Base-by-base conservation (phyloP, 345 rosid genomes). In the Conringia planisiliqua region DNA sequence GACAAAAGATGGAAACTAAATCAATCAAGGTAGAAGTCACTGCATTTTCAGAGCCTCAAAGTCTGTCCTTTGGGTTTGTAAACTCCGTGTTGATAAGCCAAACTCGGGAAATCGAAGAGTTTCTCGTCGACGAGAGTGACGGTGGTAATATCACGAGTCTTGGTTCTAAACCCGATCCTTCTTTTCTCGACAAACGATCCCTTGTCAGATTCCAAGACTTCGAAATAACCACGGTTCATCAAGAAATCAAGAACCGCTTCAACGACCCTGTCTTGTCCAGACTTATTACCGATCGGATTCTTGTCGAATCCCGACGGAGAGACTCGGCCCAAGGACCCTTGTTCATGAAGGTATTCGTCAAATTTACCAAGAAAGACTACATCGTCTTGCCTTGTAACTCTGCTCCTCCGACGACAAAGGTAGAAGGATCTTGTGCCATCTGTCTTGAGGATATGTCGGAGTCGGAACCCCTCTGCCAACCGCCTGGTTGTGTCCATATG, bases 261-360 rank as follows among this genome's bases (percentile, higher is more conserved):
- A 32, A 72, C 9, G 70, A 72, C 22, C 18, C 11, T 54, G 39
- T 11, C 63, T 55, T 73, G 65, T 73, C 77, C 0, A 47, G 39
- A 5, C 17, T 22, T 0, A 0, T 73, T 10, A n/a, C 65, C 24
- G 38, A 55, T 35, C 20, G 9, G 47, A 64, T 73, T 7, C 29
- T 59, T 18, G 27, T n/a, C 2, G 48, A 65, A 22, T 29, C 71
- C 5, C 26, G 20, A 40, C 27, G 20, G 29, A 18, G 7, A 44
- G 57, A 36, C 29, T 35, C 36, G 64, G 16, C 64, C 0, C 64
- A 17, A 10, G 40, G 10, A 30, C 70, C 70, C 8, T 33, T 48
- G 58, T 33, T 55, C 14, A 33, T 73, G n/a, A n/a, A 3, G 16
- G 26, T 62, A 7, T 51, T 30, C 0, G 16, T 72, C 10, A 39